phyloP scores from a whole-genome alignment of 1,284 basidiomycete species.

The Trametes versicolor region DNA sequence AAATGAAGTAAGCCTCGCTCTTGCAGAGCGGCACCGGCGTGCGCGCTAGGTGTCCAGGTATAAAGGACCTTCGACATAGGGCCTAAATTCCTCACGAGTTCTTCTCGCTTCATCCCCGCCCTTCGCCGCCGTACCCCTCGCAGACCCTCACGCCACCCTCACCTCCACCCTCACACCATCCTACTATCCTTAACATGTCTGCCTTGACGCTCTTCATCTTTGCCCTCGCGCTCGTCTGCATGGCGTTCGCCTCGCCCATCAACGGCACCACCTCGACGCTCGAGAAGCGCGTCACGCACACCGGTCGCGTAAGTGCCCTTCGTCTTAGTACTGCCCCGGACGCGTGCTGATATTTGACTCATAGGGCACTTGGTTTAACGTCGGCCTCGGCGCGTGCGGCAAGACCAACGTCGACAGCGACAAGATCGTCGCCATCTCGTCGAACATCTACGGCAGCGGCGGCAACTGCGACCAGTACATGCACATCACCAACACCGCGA shows the following conservation, averaged over 20 bases:
- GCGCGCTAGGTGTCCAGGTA: slow-evolving; percentile 30
- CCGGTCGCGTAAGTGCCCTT: slow-evolving; percentile 55
- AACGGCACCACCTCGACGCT: slow-evolving; percentile 45
- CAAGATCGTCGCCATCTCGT: slow-evolving; percentile 52
- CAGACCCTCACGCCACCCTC: slow-evolving; percentile 5
- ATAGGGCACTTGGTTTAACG: slow-evolving; percentile 54
- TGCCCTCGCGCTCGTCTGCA: slow-evolving; percentile 52
- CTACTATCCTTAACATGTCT: slow-evolving; percentile 47
- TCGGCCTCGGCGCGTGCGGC: slow-evolving; percentile 56
- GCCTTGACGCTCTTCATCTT: slow-evolving; percentile 53
- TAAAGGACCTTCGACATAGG: slow-evolving; percentile 30
- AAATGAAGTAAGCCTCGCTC: slow-evolving; percentile 31
- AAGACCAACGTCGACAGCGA: slow-evolving; percentile 47
- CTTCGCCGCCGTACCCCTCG: slow-evolving; percentile 13
- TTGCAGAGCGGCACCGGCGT: slow-evolving; percentile 25
- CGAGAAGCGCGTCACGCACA: slow-evolving; percentile 58
- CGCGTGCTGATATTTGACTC: slow-evolving; percentile 17
- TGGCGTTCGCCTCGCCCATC: slow-evolving; percentile 58
- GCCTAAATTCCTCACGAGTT: slow-evolving; percentile 36
- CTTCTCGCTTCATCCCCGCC: slow-evolving; percentile 30
- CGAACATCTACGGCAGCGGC: slow-evolving; percentile 47
- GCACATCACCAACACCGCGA: slow-evolving; percentile 46
- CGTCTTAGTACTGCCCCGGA: slow-evolving; percentile 9
- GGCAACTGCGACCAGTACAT: slow-evolving; percentile 50
- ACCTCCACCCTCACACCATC: slow-evolving; percentile 21